Base-by-base conservation (phyloP, 495 filamentous ascomycete species). In the Trichoderma orchidacearum region DNA sequence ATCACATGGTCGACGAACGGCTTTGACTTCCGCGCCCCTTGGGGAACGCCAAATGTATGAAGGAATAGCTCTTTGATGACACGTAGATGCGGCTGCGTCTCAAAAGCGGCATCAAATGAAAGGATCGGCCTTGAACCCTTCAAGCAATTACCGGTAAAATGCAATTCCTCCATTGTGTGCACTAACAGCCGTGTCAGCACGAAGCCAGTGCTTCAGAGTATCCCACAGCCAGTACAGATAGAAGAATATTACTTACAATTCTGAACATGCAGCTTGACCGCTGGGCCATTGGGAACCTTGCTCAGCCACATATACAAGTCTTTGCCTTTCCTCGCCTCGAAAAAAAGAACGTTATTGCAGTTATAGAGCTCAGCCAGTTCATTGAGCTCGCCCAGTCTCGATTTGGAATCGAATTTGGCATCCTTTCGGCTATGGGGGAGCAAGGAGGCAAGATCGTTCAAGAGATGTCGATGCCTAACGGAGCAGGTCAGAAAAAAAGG, bases 331-430 rank as follows among this genome's bases (percentile, higher is more conserved):
- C 90, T 77, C 55, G 90, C 93, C 73, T 98, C 93, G 68, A 96
- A 93, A 73, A 95, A 99, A 59, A 95, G 78, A 53, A 97, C 84
- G 70, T 96, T 93, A 73, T 99, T 99, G 82, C 92, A 96, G 62
- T 96, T 97, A 77, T 96, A 95, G 18, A 99, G 81, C 62, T 99
- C 92, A 35, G 93, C 93, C 15, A 97, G 83, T 68, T 95, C 92
- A 74, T 97, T 97, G 7, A 99, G 80, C 63, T 95, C 83, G 69
- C 87, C 84, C 58, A 95, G 85, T 63, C 94, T 90, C 54, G 90
- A 91, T 70, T 97, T 96, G 35, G 91, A 93, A 63, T 97, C 92
- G 53, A 96, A 82, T 70, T 99, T 99, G 58, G 85, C 90, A 68
- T 99, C 93, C 72, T 95, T 95, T 63, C 90, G 81, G 34, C 82